phyloP scores from a whole-genome alignment of 305 asterid species.

The Caryopteris hybrid region DNA sequence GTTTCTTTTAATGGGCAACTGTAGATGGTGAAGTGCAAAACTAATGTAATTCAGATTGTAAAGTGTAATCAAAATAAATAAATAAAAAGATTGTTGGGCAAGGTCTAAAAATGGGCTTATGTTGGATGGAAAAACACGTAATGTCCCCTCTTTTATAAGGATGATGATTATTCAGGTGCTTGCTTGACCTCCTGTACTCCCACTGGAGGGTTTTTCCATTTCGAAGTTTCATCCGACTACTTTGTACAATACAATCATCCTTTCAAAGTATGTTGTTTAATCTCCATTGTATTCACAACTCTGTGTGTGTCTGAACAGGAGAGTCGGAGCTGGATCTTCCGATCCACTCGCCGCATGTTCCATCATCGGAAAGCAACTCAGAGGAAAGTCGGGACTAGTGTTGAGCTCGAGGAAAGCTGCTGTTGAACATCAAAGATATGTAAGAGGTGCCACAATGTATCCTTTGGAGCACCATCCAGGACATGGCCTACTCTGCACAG shows the following conservation, averaged over 20 bases:
- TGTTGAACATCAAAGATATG: constrained; percentile 54
- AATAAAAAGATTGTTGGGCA: too few relatives aligned
- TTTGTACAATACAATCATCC: background rate
- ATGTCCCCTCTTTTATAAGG: too few relatives aligned
- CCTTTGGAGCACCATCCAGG: constrained; percentile 81
- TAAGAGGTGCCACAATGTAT: constrained; percentile 62
- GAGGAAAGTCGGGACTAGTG: constrained; percentile 23
- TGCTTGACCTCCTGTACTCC: too few relatives aligned
- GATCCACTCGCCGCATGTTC: constrained; percentile 75
- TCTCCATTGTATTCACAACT: background rate
- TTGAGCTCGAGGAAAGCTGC: constrained; percentile 43
- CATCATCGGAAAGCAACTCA: constrained; percentile 44
- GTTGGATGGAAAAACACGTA: too few relatives aligned
- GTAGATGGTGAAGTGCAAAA: too few relatives aligned
- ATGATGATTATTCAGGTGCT: too few relatives aligned
- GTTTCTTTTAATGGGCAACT: too few relatives aligned
- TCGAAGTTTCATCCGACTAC: background rate
- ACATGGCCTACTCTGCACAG: constrained; percentile 74
- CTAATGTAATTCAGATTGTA: too few relatives aligned
- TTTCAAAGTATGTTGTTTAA: background rate
- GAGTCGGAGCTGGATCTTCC: constrained; percentile 72
- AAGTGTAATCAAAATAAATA: too few relatives aligned
- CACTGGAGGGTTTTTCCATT: too few relatives aligned
- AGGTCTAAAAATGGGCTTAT: too few relatives aligned
- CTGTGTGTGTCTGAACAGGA: constrained; percentile 36